Conservation (phyloP, 176 grass and related monocot genomes). For the Triticum turgidum region DNA sequence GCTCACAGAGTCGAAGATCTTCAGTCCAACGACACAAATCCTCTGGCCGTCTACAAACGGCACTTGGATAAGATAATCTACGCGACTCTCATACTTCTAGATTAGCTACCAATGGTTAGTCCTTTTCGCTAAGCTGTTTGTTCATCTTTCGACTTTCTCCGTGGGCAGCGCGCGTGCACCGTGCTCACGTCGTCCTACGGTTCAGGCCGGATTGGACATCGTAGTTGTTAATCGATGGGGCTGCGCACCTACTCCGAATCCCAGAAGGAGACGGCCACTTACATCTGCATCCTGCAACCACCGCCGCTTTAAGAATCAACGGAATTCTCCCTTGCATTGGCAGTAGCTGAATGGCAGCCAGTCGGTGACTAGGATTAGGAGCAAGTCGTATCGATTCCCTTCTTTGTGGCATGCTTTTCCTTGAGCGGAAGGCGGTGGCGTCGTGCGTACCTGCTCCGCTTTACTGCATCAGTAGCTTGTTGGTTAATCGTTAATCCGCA, state of each 20-base stretch:
- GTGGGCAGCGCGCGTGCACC: not conserved
- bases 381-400: not conserved
- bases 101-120: not conserved
- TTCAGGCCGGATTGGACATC: not conserved
- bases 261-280: not conserved
- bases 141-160: not conserved
- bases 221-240: not conserved
- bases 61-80: not conserved
- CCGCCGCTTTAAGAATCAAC: not conserved
- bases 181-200: not conserved
- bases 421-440: slow-evolving; percentile 9
- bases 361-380: not conserved
- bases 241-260: not conserved
- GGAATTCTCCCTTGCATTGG: not conserved
- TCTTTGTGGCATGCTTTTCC: not conserved
- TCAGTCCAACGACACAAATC: not conserved
- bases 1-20: not conserved
- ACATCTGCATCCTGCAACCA: not conserved
- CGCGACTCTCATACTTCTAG: not conserved
- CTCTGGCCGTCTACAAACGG: not conserved
- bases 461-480: not conserved
- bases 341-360: not conserved
- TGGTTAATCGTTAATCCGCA: not conserved
- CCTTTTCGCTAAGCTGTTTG: not conserved
- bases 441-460: not conserved